Evolutionary conservation across 305 asterid species (phyloP).

Genomic region (Fraxinus dipetala): DNA sequence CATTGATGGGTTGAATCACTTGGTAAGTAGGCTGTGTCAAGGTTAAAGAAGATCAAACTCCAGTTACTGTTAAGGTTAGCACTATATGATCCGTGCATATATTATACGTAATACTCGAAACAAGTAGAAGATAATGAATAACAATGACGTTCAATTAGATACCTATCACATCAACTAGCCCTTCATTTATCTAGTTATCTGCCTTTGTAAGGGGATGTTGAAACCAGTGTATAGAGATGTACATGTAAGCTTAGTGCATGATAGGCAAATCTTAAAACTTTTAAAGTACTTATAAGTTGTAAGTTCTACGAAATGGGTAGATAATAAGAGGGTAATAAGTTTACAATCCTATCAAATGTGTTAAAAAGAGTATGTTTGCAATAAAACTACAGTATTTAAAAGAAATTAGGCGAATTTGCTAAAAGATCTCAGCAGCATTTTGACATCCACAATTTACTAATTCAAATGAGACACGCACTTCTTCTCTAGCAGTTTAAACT

Average conservation of each 20-base stretch:
- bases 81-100: not conserved
- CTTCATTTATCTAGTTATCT: not conserved
- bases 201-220: not conserved
- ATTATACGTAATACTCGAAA: not conserved
- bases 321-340: too few relatives aligned
- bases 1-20: conserved; percentile 88
- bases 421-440: too few relatives aligned
- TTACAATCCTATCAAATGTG: too few relatives aligned
- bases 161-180: not conserved
- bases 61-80: not conserved
- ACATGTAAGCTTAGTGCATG: not conserved
- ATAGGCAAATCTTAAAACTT: too few relatives aligned
- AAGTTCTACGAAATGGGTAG: too few relatives aligned
- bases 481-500: not conserved
- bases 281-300: too few relatives aligned
- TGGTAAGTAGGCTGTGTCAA: conserved; percentile 82
- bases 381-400: too few relatives aligned
- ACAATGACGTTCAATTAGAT: not conserved
- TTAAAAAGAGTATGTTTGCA: too few relatives aligned
- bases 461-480: not conserved
- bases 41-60: not conserved
- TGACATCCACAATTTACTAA: not conserved
- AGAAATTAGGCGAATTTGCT: too few relatives aligned
- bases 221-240: not conserved
- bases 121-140: not conserved